phyloP scores from a whole-genome alignment of 164 flowering plant species.

The Vitis cinerea region DNA sequence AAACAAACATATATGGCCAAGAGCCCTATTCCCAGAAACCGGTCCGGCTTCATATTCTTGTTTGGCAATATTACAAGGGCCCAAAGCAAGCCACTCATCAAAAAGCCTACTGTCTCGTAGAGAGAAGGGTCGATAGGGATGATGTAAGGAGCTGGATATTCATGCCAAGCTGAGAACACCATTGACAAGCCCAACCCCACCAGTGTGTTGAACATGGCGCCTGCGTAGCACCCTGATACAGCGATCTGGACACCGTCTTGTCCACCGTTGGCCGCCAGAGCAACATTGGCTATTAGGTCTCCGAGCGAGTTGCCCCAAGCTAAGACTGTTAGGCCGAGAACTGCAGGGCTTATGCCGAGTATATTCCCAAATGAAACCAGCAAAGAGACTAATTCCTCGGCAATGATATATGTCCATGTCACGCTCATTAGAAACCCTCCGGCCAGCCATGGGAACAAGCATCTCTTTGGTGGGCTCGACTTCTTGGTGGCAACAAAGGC shows the following conservation, averaged over 20 bases:
- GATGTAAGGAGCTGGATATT: slow-evolving; percentile 36
- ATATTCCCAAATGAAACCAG: slow-evolving; percentile 45
- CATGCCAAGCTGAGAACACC: slow-evolving; percentile 44
- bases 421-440: slow-evolving; percentile 58
- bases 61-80: slow-evolving; percentile 62
- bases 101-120: slow-evolving; percentile 51
- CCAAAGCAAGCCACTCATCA: slow-evolving; percentile 67
- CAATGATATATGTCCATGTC: slow-evolving; percentile 54
- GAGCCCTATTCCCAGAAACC: slow-evolving; percentile 49
- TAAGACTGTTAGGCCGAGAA: slow-evolving; percentile 65
- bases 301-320: slow-evolving; percentile 88
- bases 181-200: slow-evolving; percentile 63
- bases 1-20: slow-evolving; percentile 53
- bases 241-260: slow-evolving; percentile 61
- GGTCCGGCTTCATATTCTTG: slow-evolving; percentile 52
- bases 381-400: slow-evolving; percentile 50
- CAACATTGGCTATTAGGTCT: slow-evolving; percentile 53
- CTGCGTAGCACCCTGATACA: slow-evolving; percentile 71
- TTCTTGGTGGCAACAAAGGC: slow-evolving; percentile 32
- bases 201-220: slow-evolving; percentile 67
- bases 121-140: slow-evolving; percentile 43
- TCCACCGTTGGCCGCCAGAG: slow-evolving; percentile 58
- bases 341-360: slow-evolving; percentile 53
- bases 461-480: slow-evolving; percentile 38
- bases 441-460: slow-evolving; percentile 42